Evolutionary conservation across 208 protist genomes (phyloP).

Genomic region (Trypanosomatidae sp.): DNA sequence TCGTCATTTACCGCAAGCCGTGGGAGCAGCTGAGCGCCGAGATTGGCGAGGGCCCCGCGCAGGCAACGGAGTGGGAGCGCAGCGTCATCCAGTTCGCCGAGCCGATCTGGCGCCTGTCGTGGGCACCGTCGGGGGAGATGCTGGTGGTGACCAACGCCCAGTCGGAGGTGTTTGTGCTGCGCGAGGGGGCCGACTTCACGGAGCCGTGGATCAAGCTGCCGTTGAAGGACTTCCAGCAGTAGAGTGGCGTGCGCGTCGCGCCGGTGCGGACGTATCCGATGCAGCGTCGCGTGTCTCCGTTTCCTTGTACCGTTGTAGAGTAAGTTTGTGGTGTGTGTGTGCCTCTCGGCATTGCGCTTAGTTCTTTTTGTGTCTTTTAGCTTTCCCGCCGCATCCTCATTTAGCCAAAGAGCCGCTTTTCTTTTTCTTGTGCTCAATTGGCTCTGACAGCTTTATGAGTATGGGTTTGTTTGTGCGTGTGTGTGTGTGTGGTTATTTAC

Average conservation of each 20-base stretch:
- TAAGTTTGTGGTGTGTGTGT: no score
- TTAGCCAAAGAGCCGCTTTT: no score
- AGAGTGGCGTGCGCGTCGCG: neutral
- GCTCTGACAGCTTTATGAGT: no score
- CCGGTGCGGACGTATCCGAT: neutral
- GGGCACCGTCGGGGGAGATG: conserved; percentile 69
- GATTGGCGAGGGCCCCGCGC: conserved; percentile 10
- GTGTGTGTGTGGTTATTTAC: no score
- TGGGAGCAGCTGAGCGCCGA: conserved; percentile 58
- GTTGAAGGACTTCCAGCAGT: conserved; percentile 61
- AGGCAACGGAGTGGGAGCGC: conserved; percentile 58
- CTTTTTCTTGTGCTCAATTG: no score
- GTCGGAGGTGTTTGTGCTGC: conserved; percentile 70
- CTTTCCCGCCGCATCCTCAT: no score
- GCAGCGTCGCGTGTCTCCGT: neutral
- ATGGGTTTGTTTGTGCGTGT: no score
- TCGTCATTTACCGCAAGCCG: conserved; percentile 75
- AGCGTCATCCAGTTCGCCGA: conserved; percentile 64
- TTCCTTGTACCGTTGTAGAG: neutral
- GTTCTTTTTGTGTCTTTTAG: no score
- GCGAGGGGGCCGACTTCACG: conserved; percentile 66
- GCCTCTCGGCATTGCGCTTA: no score
- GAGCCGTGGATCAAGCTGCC: conserved; percentile 75
- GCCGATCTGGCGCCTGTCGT: conserved; percentile 79
- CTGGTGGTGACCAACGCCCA: conserved; percentile 73